Evolutionary conservation across 495 filamentous ascomycete species (phyloP), one percentile per base, ranked within the genome.

Genomic region (Neurospora cerealis): DNA sequence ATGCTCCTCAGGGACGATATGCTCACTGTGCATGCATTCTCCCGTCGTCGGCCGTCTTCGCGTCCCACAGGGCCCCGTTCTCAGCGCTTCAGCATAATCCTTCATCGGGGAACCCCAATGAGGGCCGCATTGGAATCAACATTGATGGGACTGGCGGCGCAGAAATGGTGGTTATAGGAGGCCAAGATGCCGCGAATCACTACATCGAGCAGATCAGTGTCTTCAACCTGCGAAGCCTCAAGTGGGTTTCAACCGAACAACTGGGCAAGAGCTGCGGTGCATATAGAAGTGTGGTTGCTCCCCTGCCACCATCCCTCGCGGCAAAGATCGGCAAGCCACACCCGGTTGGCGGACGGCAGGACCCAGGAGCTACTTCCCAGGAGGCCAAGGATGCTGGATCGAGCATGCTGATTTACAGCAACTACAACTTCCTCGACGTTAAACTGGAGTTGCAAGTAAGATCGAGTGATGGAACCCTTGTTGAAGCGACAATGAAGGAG

Each of bases 141-240:
- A 88, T 98, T 54, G 94, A 98, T 82, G 95, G 96, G 0, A 89
- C 89, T 39, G 96, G 96, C 10, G 96, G 96, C 17, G 94, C 96
- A 3, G 95, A 99, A 82, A 96, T 99, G 96, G 89, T 99, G 13
- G 91, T 99, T 10, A 95, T 98, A 19, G 96, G 96, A 69, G 96
- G 96, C 5, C 96, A 99, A 79, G 95, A 98, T 79, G 95, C 92
- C 73, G 92, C 92, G n/a, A 98, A 98, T 79, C 93, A 97, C 79
- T 99, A 99, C 77, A 98, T 99, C 74, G 95, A 98, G 80, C 93
- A 98, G 82, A 94, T 98, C 77, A 97, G 94, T 78, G 94, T 98
- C 7, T 99, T 98, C 85, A 99, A 99, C 76, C 86, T 99, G 38
- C 89, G 96, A n/a, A 97, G 93, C 79, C 81, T 98, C 73, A 96